phyloP scores from a whole-genome alignment of 1,284 basidiomycete genomes.

The Gomphus sp. region DNA sequence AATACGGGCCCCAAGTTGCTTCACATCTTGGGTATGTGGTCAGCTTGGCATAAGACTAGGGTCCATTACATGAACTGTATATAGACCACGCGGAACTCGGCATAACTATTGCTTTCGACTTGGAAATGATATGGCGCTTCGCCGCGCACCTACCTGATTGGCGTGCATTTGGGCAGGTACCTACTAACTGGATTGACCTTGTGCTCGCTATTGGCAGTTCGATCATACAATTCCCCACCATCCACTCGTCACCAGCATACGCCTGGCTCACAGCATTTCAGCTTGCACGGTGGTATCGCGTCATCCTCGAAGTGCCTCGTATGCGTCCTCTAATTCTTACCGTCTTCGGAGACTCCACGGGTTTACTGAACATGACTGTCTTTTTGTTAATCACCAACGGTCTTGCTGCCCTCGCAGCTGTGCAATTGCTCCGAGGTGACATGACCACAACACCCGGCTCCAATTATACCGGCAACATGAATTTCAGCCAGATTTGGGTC shows the following conservation, averaged over 20 bases:
- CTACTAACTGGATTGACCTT: slow-evolving; percentile 73
- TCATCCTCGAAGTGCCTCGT: slow-evolving; percentile 82
- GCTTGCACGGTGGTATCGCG: slow-evolving; percentile 85
- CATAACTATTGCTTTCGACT: slow-evolving; percentile 79
- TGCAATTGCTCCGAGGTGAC: slow-evolving; percentile 78
- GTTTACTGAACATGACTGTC: slow-evolving; percentile 87
- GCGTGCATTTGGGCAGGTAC: slow-evolving; percentile 64
- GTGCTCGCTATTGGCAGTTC: slow-evolving; percentile 74
- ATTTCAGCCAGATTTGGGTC: slow-evolving; percentile 87
- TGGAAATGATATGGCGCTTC: slow-evolving; percentile 81
- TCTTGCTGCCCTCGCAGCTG: slow-evolving; percentile 73
- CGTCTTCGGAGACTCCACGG: slow-evolving; percentile 89
- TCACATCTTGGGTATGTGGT: slow-evolving; percentile 14
- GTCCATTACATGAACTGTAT: not conserved
- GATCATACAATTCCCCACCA: slow-evolving; percentile 81
- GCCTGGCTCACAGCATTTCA: slow-evolving; percentile 92
- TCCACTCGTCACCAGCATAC: slow-evolving; percentile 61
- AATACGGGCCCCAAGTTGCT: slow-evolving; percentile 40
- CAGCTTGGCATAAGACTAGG: not conserved
- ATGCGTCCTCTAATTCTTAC: slow-evolving; percentile 79
- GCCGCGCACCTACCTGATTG: slow-evolving; percentile 73
- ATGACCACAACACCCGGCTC: slow-evolving; percentile 23
- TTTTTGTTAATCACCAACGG: slow-evolving; percentile 90
- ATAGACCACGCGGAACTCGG: slow-evolving; percentile 66
- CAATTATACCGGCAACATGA: slow-evolving; percentile 46